phyloP scores from a whole-genome alignment of 2,329 filamentous ascomycete genomes.

The Chalara sp. region DNA sequence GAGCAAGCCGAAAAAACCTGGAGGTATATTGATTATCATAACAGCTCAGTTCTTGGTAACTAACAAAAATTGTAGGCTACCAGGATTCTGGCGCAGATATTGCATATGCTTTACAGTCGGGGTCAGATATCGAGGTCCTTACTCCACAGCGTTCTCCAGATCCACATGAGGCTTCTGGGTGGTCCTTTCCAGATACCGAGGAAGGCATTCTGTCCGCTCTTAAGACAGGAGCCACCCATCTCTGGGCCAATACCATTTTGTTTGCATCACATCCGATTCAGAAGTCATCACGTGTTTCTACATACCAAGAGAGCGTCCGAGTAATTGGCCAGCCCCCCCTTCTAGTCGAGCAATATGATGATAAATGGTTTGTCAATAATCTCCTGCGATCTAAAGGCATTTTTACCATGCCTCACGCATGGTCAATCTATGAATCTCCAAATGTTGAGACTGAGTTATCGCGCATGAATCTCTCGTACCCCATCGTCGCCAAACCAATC shows the following conservation, averaged over 20 bases:
- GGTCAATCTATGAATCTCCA: slow-evolving; percentile 22
- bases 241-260: slow-evolving; percentile 45
- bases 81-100: slow-evolving; percentile 43
- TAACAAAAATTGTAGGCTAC: slow-evolving; percentile 31
- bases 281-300: slow-evolving; percentile 27
- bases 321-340: slow-evolving; percentile 40
- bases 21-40: slow-evolving; percentile 26
- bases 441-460: slow-evolving; percentile 8
- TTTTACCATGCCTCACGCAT: slow-evolving; percentile 35
- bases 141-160: slow-evolving; percentile 26
- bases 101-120: slow-evolving; percentile 31
- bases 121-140: slow-evolving; percentile 26
- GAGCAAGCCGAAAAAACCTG: slow-evolving; percentile 42
- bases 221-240: slow-evolving; percentile 33
- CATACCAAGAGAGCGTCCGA: slow-evolving; percentile 25
- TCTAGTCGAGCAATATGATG: slow-evolving; percentile 41
- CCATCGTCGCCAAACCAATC: slow-evolving; percentile 41
- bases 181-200: slow-evolving; percentile 38
- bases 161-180: slow-evolving; percentile 26
- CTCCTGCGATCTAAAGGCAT: slow-evolving; percentile 29
- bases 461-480: slow-evolving; percentile 23
- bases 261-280: slow-evolving; percentile 43
- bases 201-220: slow-evolving; percentile 35
- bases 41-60: neutral
- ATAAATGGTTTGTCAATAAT: slow-evolving; percentile 42